phyloP scores from a whole-genome alignment of 257 asterid species.

The Solanum bulbocastanum region DNA sequence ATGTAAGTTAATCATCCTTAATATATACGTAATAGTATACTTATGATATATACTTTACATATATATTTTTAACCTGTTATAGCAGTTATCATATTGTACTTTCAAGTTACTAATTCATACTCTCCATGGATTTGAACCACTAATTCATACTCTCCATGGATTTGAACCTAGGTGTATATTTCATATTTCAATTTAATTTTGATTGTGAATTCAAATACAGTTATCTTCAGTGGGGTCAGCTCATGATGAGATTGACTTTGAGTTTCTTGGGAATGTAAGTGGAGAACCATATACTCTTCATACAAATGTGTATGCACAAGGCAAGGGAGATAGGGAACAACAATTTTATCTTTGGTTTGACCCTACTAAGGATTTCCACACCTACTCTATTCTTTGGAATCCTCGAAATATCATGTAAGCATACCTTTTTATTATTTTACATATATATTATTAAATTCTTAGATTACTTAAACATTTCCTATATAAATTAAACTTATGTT shows the following conservation, averaged over 20 bases:
- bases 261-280: constrained; percentile 44
- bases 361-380: constrained; percentile 46
- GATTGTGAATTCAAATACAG: background rate
- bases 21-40: background rate
- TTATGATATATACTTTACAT: background rate
- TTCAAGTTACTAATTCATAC: background rate
- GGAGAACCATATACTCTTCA: constrained; percentile 51
- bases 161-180: too few relatives aligned
- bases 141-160: background rate
- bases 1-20: background rate
- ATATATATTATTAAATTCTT: background rate
- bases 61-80: background rate
- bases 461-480: background rate
- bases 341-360: constrained; percentile 54
- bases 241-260: constrained; percentile 54
- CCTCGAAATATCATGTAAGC: constrained; percentile 48
- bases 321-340: constrained; percentile 37
- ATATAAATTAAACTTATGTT: background rate
- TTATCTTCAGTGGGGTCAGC: constrained; percentile 32
- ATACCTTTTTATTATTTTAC: background rate
- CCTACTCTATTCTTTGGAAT: constrained; percentile 52
- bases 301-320: constrained; percentile 40
- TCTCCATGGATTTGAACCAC: background rate
- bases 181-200: background rate
- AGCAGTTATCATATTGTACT: background rate